Evolutionary conservation across 1,139 yeast species (phyloP), one percentile per base, ranked within the genome.

Genomic region (Lodderomyces beijingensis): DNA sequence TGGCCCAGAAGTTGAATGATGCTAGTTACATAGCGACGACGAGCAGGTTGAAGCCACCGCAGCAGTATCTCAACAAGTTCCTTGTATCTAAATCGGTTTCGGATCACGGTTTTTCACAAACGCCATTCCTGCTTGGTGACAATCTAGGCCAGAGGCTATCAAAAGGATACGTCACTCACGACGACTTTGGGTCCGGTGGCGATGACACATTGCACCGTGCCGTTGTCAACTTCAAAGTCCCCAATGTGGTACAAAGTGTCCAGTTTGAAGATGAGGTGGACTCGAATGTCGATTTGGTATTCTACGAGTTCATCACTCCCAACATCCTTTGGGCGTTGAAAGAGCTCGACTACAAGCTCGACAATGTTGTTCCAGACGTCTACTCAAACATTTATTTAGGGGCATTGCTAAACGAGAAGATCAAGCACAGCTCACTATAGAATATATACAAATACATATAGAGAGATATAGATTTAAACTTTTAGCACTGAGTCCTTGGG

Each of bases 151-250:
- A 50, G 30, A 53, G 50, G 31, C 48, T 62, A 19, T 33, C 62
- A 2, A 69, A 73, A 35, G 97, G 98, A 0, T 84, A 84, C 47
- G 79, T 78, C 0, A 88, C 98, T 0, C 51, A 60, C 32, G 98
- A 91, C 53, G 97, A 88, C 49, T 70, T 73, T 46, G 97, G 96
- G 0, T 55, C 63, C 40, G 77, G 77, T 42, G 98, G 98, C 11
- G 98, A 91, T 51, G 97, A 91, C 50, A 87, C 95, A 0, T 62
- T 71, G 1, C 98, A 91, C 55, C 67, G 64, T 35, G 72, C 83
- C 1, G 72, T 82, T 35, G 63, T 65, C 0, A 64, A 70, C 38
- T 80, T 69, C 49, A 72, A 71, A 4, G 65, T 85, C 4, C 95
- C 96, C 3, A 87, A 86, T 46, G 93, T 86, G 4, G 77, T 89